These are phyloP conservation scores for Anthoceros angustus DNA, from an alignment of 225 moss, liverwort and hornwort genomes.

Conservation along the genomic window DNA sequence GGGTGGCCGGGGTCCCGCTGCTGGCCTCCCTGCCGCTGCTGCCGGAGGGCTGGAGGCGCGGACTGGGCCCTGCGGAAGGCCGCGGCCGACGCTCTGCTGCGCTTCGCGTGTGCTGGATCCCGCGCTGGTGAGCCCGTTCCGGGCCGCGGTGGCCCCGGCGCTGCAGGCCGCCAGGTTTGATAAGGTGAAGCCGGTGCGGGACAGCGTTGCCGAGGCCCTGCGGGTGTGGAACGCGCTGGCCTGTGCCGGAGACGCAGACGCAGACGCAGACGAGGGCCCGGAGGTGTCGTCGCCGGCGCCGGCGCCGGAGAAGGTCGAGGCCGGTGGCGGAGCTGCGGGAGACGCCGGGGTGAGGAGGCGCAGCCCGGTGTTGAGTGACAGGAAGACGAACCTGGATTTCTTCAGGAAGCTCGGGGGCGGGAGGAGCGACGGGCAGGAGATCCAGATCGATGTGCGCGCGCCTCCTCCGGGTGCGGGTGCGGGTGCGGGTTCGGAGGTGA, in stretches of 20 bases:
- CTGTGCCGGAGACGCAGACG: too few species aligned
- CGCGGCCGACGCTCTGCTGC: slow-evolving; percentile 45
- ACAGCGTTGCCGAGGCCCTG: slow-evolving; percentile 61
- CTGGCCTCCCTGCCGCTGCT: neutral
- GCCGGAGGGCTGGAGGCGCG: slow-evolving; percentile 47
- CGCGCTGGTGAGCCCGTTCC: slow-evolving; percentile 22
- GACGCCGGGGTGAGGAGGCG: neutral
- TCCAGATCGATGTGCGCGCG: slow-evolving; percentile 32
- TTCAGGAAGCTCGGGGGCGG: slow-evolving; percentile 38
- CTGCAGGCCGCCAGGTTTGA: slow-evolving; percentile 60
- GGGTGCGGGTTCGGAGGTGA: too few species aligned
- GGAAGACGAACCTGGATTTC: slow-evolving; percentile 55
- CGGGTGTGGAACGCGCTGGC: slow-evolving; percentile 57
- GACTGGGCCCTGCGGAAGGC: slow-evolving; percentile 72
- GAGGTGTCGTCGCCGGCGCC: too few species aligned
- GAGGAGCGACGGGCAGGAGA: slow-evolving; percentile 11
- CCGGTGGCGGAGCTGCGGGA: too few species aligned
- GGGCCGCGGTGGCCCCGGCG: slow-evolving; percentile 22
- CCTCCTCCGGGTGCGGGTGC: slow-evolving; percentile 12
- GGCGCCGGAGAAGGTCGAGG: neutral
- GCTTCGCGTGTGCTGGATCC: slow-evolving; percentile 42
- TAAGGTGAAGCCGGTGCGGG: slow-evolving; percentile 80
- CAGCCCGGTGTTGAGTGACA: slow-evolving; percentile 27
- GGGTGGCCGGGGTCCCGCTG: neutral
- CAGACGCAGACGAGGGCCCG: slow-evolving; percentile 9